These are phyloP conservation scores for Apiospora pterosperma DNA, from an alignment of 2,329 filamentous ascomycete genomes.

Conservation along the genomic window DNA sequence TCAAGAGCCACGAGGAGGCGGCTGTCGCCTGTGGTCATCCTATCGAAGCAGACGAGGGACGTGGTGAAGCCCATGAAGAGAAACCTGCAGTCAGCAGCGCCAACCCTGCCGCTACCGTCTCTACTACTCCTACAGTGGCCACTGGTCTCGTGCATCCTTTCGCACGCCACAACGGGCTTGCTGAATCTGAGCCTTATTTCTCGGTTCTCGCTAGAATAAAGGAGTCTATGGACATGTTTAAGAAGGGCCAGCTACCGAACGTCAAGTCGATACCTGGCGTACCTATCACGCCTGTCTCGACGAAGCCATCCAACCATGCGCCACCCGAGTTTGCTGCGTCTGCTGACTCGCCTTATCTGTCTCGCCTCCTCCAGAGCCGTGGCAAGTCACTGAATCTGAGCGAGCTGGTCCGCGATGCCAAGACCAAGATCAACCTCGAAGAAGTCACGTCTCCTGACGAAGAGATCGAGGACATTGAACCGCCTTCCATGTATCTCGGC, in stretches of 20 bases:
- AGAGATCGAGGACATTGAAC: slow-evolving; percentile 44
- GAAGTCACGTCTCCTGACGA: slow-evolving; percentile 51
- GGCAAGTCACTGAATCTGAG: slow-evolving; percentile 60
- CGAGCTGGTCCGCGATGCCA: slow-evolving; percentile 57
- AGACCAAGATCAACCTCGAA: slow-evolving; percentile 48
- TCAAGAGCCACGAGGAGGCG: slow-evolving; percentile 93
- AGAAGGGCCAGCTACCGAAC: slow-evolving; percentile 48
- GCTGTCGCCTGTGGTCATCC: slow-evolving; percentile 83
- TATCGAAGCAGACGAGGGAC: slow-evolving; percentile 58
- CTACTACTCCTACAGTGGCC: slow-evolving; percentile 6
- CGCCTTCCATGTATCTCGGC: slow-evolving; percentile 38
- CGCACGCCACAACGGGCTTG: slow-evolving; percentile 52
- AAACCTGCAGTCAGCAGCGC: slow-evolving; percentile 16
- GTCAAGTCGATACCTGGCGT: slow-evolving; percentile 41
- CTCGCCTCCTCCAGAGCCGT: slow-evolving; percentile 58
- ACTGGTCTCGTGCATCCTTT: slow-evolving; percentile 59
- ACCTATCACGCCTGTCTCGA: slow-evolving; percentile 15
- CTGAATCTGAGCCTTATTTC: slow-evolving; percentile 52
- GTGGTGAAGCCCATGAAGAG: slow-evolving; percentile 43
- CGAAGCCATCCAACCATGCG: slow-evolving; percentile 20
- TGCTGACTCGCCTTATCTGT: slow-evolving; percentile 62
- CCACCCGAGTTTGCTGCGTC: slow-evolving; percentile 46
- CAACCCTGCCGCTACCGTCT: slow-evolving; percentile 24
- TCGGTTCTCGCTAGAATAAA: slow-evolving; percentile 46
- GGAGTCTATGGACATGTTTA: slow-evolving; percentile 49